A percentile compares a stretch with the other conserved stretches of the same genome.
phyloP scores from a whole-genome alignment of 257 asterid species.

The Nicotiana otophora region DNA sequence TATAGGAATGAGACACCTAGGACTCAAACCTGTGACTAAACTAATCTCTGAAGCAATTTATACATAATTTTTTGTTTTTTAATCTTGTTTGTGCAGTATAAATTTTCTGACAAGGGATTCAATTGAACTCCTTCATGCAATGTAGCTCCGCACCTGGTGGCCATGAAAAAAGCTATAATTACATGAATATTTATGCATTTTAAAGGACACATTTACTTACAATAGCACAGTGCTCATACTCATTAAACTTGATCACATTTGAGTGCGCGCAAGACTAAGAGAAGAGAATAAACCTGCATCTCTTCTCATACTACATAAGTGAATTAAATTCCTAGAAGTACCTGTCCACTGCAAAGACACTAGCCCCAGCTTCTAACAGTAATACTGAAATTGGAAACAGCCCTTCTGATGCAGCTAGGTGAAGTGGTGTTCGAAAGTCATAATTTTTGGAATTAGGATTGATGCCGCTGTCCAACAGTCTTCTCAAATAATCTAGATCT shows the following conservation, averaged over 20 bases:
- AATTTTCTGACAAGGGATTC: too few species aligned
- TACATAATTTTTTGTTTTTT: too few species aligned
- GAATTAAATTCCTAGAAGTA: conserved; percentile 8
- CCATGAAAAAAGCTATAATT: not conserved
- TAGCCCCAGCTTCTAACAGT: conserved; percentile 61
- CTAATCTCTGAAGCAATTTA: too few species aligned
- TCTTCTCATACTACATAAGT: not conserved
- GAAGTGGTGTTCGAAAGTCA: conserved; percentile 62
- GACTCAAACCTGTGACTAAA: too few species aligned
- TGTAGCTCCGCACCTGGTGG: not conserved
- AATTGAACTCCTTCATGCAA: too few species aligned
- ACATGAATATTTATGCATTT: not conserved
- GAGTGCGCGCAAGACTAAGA: not conserved
- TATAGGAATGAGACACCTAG: too few species aligned
- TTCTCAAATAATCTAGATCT: conserved; percentile 34
- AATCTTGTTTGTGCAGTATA: too few species aligned
- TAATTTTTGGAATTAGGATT: conserved; percentile 68
- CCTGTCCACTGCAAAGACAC: conserved; percentile 63
- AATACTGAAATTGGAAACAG: conserved; percentile 24
- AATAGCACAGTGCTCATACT: not conserved
- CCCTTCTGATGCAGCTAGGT: conserved; percentile 71
- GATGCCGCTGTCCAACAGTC: conserved; percentile 44
- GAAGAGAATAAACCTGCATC: not conserved
- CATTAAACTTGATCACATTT: not conserved
- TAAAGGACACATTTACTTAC: not conserved